A percentile compares a stretch with the other conserved stretches of the same genome.
These are phyloP conservation scores for Stephania japonica DNA, from an alignment of 164 flowering plant species.

Conservation along the genomic window DNA sequence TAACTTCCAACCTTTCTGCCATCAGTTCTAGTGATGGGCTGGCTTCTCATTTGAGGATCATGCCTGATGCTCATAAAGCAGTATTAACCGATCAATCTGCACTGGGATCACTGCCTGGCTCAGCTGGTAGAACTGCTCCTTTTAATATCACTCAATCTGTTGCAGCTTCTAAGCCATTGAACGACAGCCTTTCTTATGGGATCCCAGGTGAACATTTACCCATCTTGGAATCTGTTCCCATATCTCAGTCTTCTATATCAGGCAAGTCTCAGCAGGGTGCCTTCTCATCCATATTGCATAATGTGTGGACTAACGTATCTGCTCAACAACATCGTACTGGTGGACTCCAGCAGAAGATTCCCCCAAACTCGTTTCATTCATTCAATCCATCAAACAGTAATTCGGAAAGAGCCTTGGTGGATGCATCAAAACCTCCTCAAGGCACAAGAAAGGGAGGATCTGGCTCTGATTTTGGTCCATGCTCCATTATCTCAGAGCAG, in stretches of 20 bases:
- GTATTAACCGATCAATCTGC: constrained; percentile 27
- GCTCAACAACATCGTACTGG: constrained; percentile 28
- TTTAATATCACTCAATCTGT: constrained; percentile 24
- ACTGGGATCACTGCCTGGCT: constrained; percentile 25
- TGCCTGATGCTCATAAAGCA: constrained; percentile 23
- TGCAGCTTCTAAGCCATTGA: constrained; percentile 23
- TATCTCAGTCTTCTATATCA: constrained; percentile 28
- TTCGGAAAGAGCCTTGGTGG: constrained; percentile 24
- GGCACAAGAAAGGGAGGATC: constrained; percentile 27
- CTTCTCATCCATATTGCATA: constrained; percentile 32
- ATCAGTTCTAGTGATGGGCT: constrained; percentile 25
- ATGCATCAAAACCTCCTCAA: constrained; percentile 25
- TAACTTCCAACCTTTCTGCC: constrained; percentile 23
- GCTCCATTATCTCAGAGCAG: constrained; percentile 26
- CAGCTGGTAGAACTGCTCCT: constrained; percentile 19
- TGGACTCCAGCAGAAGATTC: constrained; percentile 23
- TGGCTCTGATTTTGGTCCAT: constrained; percentile 24
- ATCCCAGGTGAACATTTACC: constrained; percentile 29
- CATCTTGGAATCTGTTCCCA: constrained; percentile 30
- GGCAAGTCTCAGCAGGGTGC: constrained; percentile 34
- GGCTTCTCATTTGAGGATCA: constrained; percentile 28
- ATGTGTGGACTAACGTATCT: constrained; percentile 43
- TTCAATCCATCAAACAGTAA: constrained; percentile 22
- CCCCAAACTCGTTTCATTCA: constrained; percentile 29
- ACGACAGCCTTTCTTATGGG: constrained; percentile 18